phyloP scores from a whole-genome alignment of 2,329 filamentous ascomycete genomes.

The Alternaria sp. region DNA sequence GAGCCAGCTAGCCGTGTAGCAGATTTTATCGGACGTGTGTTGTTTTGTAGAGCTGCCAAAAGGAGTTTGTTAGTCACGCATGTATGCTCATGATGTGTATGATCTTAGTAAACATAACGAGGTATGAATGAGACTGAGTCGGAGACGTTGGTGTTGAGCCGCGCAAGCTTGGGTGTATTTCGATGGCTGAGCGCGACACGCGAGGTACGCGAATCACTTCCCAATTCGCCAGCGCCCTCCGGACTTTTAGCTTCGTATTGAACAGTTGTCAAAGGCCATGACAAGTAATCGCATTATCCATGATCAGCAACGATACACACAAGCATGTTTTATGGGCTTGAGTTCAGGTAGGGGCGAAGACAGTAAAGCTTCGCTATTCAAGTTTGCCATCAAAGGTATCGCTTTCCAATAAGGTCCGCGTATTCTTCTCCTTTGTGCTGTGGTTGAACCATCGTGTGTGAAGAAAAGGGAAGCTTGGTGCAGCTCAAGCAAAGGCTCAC shows the following conservation, averaged over 20 bases:
- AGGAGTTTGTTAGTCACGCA: too few species aligned
- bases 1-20: too few species aligned
- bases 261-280: neutral
- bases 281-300: neutral
- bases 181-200: neutral
- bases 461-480: conserved; percentile 18
- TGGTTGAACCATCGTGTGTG: conserved; percentile 19
- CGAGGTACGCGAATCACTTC: neutral
- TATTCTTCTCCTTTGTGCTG: neutral
- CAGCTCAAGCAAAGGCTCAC: conserved; percentile 35
- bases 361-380: neutral
- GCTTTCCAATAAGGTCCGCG: neutral
- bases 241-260: neutral
- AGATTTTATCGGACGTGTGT: too few species aligned
- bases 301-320: neutral
- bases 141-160: neutral
- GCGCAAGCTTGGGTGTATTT: neutral
- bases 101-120: neutral
- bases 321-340: neutral
- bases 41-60: too few species aligned
- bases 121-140: neutral
- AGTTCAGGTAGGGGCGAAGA: neutral
- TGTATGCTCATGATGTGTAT: too few species aligned
- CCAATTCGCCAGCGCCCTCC: neutral
- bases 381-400: neutral